Evolutionary conservation across 1,284 basidiomycete genomes (phyloP), one percentile per base, ranked within the genome.

Genomic region (Malassezia japonica): DNA sequence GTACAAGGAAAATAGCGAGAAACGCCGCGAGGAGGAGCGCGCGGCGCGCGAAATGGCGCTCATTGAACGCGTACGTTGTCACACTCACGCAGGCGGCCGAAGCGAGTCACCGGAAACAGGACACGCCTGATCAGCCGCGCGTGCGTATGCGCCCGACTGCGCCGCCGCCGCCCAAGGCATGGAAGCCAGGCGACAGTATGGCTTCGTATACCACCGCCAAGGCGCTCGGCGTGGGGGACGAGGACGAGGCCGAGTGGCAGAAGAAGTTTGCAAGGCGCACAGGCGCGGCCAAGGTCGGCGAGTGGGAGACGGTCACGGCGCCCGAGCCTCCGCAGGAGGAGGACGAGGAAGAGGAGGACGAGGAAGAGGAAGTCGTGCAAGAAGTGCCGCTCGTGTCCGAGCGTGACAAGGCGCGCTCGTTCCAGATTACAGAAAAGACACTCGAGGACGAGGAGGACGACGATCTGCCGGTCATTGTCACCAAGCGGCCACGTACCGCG

Each of bases 1-100:
- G 25, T 98, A 98, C 79, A 92, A n/a, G 85, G 89, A 4, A 87
- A 90, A 84, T 75, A 81, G 82, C 48, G 86, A 87, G 76, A 82
- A 84, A 73, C 90, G 94, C 61, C 78, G 79, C 40, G 86, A 85
- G 48, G 84, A 88, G 65, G 88, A 91, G 75, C 84, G 82, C 12
- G 28, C 23, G 23, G 43, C 46, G 62, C 77, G 82, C 56, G 87
- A 94, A 70, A 87, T 96, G 79, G 83, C 78, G 12, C 77, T 82
- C 49, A 84, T 98, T 53, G 87, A 95, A n/a, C n/a, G 59, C 60
- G n/a, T 46, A 46, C 6, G 55, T 42, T n/a, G 57, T 55, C 42
- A 56, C 56, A 28, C 50, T n/a, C n/a, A n/a, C n/a, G 55, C 13
- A 60, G 81, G 70, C 16, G 16, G 50, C 16, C 27, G 37, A 36